These are phyloP conservation scores for Atkinsonella texensis DNA, from an alignment of 2,329 filamentous ascomycete genomes.

Conservation along the genomic window DNA sequence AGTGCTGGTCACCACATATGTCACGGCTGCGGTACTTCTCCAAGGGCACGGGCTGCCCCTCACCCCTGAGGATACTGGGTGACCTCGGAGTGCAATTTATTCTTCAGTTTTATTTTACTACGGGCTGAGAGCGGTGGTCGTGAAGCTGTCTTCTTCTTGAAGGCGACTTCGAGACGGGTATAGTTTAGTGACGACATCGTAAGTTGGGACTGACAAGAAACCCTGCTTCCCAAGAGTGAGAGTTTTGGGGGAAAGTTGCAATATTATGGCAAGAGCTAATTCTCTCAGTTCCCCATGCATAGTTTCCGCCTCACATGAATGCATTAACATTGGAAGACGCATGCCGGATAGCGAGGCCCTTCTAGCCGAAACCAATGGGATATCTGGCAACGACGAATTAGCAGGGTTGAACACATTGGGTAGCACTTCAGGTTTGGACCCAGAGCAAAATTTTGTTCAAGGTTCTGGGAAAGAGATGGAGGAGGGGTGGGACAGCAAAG, in stretches of 20 bases:
- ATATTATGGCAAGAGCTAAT: no score
- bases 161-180: no score
- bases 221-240: background rate
- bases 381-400: background rate
- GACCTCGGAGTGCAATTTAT: background rate
- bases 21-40: conserved; percentile 5
- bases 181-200: background rate
- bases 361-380: background rate
- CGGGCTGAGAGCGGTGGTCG: background rate
- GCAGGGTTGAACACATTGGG: background rate
- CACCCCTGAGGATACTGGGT: background rate
- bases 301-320: conserved; percentile 5
- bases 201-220: background rate
- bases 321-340: background rate
- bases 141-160: no score
- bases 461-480: background rate
- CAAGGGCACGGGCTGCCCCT: background rate
- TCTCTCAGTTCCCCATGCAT: conserved; percentile 1
- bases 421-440: background rate
- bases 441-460: background rate
- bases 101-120: background rate
- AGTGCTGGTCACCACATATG: conserved; percentile 10
- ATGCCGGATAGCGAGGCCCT: background rate
- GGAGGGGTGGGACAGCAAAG: conserved; percentile 4
- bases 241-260: background rate